These are phyloP conservation scores for Myxozyma udenii DNA, from an alignment of 805 yeast species.

Conservation along the genomic window DNA sequence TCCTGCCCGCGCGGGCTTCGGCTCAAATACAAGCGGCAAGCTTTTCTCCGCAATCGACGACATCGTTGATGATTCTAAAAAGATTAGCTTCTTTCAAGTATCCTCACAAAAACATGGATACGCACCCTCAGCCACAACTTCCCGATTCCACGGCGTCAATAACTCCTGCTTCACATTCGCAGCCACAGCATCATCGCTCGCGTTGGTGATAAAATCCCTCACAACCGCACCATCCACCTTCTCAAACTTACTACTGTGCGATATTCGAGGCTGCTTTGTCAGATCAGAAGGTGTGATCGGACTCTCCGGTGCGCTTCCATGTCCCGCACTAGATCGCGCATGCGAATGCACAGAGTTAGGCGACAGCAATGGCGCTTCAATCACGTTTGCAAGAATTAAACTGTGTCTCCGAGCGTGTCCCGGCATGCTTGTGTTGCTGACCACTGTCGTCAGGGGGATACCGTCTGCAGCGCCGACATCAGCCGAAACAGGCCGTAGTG, in stretches of 20 bases:
- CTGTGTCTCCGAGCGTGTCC: not conserved
- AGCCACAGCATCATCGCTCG: not conserved
- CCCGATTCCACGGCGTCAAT: constrained; percentile 15
- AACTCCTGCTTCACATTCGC: constrained; percentile 9
- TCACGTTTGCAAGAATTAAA: not conserved
- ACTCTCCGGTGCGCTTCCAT: too few species aligned
- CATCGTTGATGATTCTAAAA: constrained; percentile 5
- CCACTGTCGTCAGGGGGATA: not conserved
- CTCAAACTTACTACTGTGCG: too few species aligned
- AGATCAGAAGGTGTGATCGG: too few species aligned
- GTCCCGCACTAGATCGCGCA: too few species aligned
- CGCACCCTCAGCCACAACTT: constrained; percentile 15
- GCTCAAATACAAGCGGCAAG: constrained; percentile 15
- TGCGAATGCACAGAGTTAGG: too few species aligned
- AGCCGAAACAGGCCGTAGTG: not conserved
- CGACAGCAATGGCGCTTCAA: not conserved
- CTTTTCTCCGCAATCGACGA: constrained; percentile 17
- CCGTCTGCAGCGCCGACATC: not conserved
- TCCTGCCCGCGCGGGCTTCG: not conserved
- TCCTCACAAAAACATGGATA: not conserved
- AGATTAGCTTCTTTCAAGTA: not conserved
- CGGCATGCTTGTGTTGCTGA: too few species aligned
- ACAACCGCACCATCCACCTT: not conserved
- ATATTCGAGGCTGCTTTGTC: too few species aligned
- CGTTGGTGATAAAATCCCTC: not conserved